Conservation (phyloP, 2,329 filamentous ascomycete species). For the Phoma sp. region DNA sequence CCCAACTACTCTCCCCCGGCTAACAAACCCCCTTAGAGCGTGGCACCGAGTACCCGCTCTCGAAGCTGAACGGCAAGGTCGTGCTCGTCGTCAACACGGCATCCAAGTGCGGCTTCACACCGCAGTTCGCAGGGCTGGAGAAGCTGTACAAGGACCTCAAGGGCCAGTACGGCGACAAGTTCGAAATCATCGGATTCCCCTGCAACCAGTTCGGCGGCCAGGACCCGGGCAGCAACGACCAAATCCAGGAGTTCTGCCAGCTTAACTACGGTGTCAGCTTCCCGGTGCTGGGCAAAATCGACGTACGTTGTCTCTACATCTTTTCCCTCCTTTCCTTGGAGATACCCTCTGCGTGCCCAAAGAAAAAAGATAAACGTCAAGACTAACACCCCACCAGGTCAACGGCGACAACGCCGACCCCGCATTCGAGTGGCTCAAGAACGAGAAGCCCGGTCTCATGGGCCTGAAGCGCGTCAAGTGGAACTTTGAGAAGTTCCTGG, state of each 20-base stretch:
- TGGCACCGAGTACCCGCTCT: conserved; percentile 73
- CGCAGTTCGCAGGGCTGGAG: conserved; percentile 91
- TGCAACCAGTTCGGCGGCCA: conserved; percentile 97
- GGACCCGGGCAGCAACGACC: conserved; percentile 76
- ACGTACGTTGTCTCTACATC: conserved; percentile 61
- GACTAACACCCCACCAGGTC: conserved; percentile 22
- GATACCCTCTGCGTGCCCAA: too few relatives aligned
- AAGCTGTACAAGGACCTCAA: conserved; percentile 82
- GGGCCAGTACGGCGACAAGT: conserved; percentile 73
- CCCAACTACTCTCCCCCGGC: background rate
- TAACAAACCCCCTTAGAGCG: conserved; percentile 62
- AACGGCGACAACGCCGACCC: conserved; percentile 85
- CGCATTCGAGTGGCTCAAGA: conserved; percentile 77
- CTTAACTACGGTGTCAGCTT: conserved; percentile 94
- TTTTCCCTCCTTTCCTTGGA: too few relatives aligned
- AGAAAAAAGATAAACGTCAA: background rate
- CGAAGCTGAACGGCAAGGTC: conserved; percentile 84
- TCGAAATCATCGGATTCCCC: conserved; percentile 91
- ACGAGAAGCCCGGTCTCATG: conserved; percentile 77
- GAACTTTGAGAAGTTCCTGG: conserved; percentile 99
- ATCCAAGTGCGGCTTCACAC: conserved; percentile 98
- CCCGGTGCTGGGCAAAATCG: conserved; percentile 88
- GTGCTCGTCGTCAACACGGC: conserved; percentile 97
- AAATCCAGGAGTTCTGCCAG: conserved; percentile 77
- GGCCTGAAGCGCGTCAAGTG: conserved; percentile 94